These are phyloP conservation scores for Basipetospora chlamydospora DNA, from an alignment of 2,329 filamentous ascomycete species.

Conservation along the genomic window DNA sequence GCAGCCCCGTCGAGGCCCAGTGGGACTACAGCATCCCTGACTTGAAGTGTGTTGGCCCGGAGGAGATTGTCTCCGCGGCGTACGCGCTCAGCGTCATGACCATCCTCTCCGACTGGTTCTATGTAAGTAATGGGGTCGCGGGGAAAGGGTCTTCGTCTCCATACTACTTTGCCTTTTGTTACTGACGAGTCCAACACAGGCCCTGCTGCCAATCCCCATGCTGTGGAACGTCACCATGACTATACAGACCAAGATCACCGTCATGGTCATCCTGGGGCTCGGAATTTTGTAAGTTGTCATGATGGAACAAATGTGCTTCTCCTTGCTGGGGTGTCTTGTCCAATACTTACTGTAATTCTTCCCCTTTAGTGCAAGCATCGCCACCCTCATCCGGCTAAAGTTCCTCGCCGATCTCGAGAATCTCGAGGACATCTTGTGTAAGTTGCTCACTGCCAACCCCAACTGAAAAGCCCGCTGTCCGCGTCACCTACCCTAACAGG, in stretches of 20 bases:
- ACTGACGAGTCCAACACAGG: constrained; percentile 14
- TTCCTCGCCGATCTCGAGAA: constrained; percentile 31
- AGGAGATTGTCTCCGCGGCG: constrained; percentile 30
- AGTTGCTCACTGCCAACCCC: constrained; percentile 8
- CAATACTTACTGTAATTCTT: no score
- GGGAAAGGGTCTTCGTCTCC: not conserved
- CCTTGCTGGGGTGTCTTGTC: no score
- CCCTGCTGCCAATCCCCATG: constrained; percentile 38
- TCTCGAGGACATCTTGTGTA: constrained; percentile 33
- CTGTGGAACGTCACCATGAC: constrained; percentile 40
- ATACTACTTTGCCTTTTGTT: no score
- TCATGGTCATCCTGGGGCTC: constrained; percentile 32
- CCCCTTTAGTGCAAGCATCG: constrained; percentile 32
- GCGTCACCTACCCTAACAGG: not conserved
- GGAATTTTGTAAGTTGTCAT: constrained; percentile 32
- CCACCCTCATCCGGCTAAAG: constrained; percentile 36
- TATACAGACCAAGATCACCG: constrained; percentile 33
- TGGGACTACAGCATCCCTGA: constrained; percentile 35
- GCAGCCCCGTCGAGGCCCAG: constrained; percentile 31
- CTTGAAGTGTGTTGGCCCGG: constrained; percentile 26
- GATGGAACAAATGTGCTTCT: accelerated
- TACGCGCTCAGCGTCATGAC: constrained; percentile 38
- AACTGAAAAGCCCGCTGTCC: not conserved
- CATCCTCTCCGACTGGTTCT: constrained; percentile 39
- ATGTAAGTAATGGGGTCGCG: constrained; percentile 19